These are phyloP conservation scores for Thielaviopsis musarum DNA, from an alignment of 2,329 filamentous ascomycete genomes.

Conservation along the genomic window DNA sequence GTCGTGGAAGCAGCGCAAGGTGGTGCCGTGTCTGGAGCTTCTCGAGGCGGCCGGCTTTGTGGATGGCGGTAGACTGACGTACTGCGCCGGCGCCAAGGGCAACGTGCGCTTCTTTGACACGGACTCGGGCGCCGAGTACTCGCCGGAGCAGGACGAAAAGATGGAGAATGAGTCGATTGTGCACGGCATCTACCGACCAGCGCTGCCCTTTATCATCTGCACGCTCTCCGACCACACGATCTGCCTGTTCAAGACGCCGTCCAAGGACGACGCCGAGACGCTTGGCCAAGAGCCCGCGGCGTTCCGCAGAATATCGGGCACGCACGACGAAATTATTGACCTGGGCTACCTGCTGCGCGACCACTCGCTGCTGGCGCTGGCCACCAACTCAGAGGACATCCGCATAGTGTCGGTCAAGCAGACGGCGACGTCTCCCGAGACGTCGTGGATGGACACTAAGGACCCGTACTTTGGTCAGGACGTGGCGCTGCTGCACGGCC, in stretches of 20 bases:
- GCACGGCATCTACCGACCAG: slow-evolving; percentile 48
- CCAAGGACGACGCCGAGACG: slow-evolving; percentile 16
- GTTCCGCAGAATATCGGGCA: slow-evolving; percentile 74
- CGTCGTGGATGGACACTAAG: slow-evolving; percentile 15
- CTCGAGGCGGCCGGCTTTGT: slow-evolving; percentile 75
- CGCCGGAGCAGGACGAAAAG: slow-evolving; percentile 48
- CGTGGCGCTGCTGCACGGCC: slow-evolving; percentile 68
- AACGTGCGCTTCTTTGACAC: slow-evolving; percentile 71
- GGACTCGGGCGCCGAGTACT: slow-evolving; percentile 61
- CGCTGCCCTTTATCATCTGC: slow-evolving; percentile 55
- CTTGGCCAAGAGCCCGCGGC: slow-evolving; percentile 25
- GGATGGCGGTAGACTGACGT: slow-evolving; percentile 52
- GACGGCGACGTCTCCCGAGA: slow-evolving; percentile 14
- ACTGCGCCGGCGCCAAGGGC: slow-evolving; percentile 72
- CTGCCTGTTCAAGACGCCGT: slow-evolving; percentile 43
- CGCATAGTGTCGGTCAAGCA: slow-evolving; percentile 60
- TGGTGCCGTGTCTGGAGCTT: slow-evolving; percentile 71
- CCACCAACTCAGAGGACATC: slow-evolving; percentile 89
- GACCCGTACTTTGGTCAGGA: slow-evolving; percentile 73
- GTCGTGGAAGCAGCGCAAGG: slow-evolving; percentile 68
- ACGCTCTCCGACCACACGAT: slow-evolving; percentile 84
- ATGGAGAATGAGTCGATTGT: slow-evolving; percentile 52
- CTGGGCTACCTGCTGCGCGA: slow-evolving; percentile 71
- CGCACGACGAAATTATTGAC: slow-evolving; percentile 95
- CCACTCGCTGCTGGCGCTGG: slow-evolving; percentile 67